Conservation (phyloP, 2,329 filamentous ascomycete genomes). For the Aspergillus sp. region DNA sequence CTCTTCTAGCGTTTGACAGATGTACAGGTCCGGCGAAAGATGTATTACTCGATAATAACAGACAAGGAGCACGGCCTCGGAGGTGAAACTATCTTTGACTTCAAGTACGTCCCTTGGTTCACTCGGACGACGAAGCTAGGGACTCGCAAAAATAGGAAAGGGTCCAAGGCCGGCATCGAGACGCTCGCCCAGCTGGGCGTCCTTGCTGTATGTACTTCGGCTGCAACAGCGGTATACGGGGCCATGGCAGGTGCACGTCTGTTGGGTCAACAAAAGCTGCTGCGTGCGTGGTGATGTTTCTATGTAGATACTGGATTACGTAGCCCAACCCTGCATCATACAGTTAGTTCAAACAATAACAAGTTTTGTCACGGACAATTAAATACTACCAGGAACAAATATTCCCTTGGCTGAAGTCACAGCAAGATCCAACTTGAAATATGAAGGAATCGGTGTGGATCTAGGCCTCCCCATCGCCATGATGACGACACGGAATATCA, state of each 20-base stretch:
- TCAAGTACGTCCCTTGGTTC: constrained; percentile 57
- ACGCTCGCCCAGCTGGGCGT: constrained; percentile 26
- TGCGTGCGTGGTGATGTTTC: neutral
- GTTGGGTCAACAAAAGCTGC: constrained; percentile 4
- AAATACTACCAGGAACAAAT: neutral
- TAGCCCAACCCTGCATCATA: too few relatives aligned
- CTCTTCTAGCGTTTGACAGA: neutral
- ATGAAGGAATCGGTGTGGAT: neutral
- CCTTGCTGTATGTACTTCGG: constrained; percentile 19
- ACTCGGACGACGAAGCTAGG: constrained; percentile 28
- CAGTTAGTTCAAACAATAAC: neutral
- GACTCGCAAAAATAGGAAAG: constrained; percentile 21
- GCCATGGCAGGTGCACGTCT: constrained; percentile 4
- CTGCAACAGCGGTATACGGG: constrained; percentile 9
- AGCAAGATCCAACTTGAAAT: neutral
- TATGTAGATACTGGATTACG: neutral
- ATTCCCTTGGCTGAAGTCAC: constrained; percentile 1
- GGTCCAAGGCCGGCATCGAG: constrained; percentile 26
- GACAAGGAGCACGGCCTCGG: constrained; percentile 65
- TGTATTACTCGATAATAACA: constrained; percentile 62
- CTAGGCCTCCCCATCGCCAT: constrained; percentile 4
- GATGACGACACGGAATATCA: constrained; percentile 8
- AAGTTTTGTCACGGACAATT: neutral
- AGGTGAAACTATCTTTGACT: constrained; percentile 63
- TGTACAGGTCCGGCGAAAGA: constrained; percentile 42